Evolutionary conservation across 2,329 filamentous ascomycete species (phyloP).

Genomic region (Aureobasidium mangrovei): DNA sequence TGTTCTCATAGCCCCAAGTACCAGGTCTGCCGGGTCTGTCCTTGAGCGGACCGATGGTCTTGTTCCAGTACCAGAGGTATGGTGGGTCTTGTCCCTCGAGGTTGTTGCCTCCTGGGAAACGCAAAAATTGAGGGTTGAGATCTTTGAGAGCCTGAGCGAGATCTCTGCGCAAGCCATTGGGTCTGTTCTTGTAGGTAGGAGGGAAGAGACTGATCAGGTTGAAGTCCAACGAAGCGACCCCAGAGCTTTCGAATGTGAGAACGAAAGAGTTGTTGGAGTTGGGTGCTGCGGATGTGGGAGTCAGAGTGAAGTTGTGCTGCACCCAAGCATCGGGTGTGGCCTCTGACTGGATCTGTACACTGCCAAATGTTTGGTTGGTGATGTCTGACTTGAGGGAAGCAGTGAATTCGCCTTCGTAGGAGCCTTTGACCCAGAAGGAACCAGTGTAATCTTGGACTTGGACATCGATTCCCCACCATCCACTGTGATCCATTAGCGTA

Average conservation of each 20-base stretch:
- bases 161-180: conserved; percentile 50
- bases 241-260: conserved; percentile 42
- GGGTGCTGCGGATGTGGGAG: conserved; percentile 22
- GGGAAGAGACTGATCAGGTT: conserved; percentile 53
- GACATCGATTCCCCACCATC: conserved; percentile 28
- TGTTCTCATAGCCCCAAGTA: conserved; percentile 54
- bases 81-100: conserved; percentile 39
- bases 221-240: conserved; percentile 44
- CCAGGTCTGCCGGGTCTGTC: conserved; percentile 45
- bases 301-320: conserved; percentile 23
- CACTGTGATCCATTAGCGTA: conserved; percentile 7
- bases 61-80: conserved; percentile 40
- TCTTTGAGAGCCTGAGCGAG: conserved; percentile 45
- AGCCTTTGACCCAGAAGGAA: conserved; percentile 29
- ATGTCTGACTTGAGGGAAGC: conserved; percentile 18
- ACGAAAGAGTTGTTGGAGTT: conserved; percentile 37
- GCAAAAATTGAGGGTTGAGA: conserved; percentile 48
- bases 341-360: not conserved
- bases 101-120: conserved; percentile 55
- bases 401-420: conserved; percentile 24
- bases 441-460: conserved; percentile 24
- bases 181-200: conserved; percentile 48
- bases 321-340: conserved; percentile 15
- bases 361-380: conserved; percentile 16
- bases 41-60: conserved; percentile 46